A percentile compares a stretch with the other conserved stretches of the same genome.
phyloP scores from a whole-genome alignment of 768 basidiomycete genomes.

The Hydnomerulius pinastri region DNA sequence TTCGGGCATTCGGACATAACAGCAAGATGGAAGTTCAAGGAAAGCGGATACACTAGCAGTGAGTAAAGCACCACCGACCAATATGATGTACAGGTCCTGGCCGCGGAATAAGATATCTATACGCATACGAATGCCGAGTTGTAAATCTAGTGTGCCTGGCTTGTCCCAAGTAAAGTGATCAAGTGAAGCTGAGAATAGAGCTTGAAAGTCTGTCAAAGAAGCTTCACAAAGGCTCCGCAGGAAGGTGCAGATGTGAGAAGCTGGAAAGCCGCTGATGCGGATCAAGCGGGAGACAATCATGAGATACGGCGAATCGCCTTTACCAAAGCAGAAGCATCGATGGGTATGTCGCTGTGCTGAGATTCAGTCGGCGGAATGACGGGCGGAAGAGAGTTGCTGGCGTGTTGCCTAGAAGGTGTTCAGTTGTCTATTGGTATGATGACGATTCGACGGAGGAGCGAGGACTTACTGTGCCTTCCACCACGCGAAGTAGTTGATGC shows the following conservation, averaged over 20 bases:
- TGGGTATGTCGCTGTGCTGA: slow-evolving; percentile 27
- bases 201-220: too few species aligned
- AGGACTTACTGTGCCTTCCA: slow-evolving; percentile 39
- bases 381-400: slow-evolving; percentile 35
- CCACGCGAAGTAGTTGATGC: slow-evolving; percentile 63
- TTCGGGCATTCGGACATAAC: too few species aligned
- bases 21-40: too few species aligned
- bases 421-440: not conserved
- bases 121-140: too few species aligned
- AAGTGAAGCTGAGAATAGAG: too few species aligned
- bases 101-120: too few species aligned
- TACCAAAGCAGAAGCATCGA: slow-evolving; percentile 46
- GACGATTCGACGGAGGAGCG: too few species aligned
- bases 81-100: too few species aligned
- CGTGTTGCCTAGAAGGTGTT: slow-evolving; percentile 36
- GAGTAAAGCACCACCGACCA: too few species aligned
- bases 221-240: not conserved
- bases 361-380: slow-evolving; percentile 27
- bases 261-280: not conserved
- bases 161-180: too few species aligned
- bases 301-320: slow-evolving; percentile 33
- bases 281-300: not conserved
- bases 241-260: not conserved
- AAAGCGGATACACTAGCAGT: too few species aligned
- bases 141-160: too few species aligned